Evolutionary conservation across 345 rosid species (phyloP).

Genomic region (Trapa incisa): DNA sequence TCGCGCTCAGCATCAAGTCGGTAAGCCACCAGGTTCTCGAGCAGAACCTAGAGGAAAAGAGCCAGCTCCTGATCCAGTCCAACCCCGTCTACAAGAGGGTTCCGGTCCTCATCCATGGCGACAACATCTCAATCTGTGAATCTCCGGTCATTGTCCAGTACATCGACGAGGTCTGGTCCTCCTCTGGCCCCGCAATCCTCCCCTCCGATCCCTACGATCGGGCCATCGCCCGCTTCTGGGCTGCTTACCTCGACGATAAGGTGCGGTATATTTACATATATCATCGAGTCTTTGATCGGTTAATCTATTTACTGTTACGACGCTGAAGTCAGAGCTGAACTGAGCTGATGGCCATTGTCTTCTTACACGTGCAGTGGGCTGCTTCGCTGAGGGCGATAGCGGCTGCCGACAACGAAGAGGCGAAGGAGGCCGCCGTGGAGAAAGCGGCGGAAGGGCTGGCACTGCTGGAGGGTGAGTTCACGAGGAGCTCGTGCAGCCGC

Average conservation of each 20-base stretch:
- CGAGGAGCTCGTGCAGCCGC: conserved; percentile 16
- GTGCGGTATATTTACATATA: neutral
- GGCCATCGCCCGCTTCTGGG: conserved; percentile 67
- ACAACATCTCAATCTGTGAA: conserved; percentile 38
- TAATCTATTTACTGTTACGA: no score
- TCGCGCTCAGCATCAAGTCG: conserved; percentile 60
- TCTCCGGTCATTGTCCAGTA: conserved; percentile 58
- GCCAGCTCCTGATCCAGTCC: conserved; percentile 51
- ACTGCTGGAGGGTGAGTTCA: conserved; percentile 37
- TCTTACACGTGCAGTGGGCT: conserved; percentile 28
- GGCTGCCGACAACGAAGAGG: conserved; percentile 22
- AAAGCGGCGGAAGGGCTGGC: conserved; percentile 27
- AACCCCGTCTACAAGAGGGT: conserved; percentile 75
- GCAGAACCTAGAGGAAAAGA: conserved; percentile 40
- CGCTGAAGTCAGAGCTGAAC: no score
- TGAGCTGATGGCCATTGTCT: no score
- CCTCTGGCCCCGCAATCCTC: conserved; percentile 42
- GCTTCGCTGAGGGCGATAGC: conserved; percentile 20
- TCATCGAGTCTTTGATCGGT: no score
- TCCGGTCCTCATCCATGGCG: conserved; percentile 65
- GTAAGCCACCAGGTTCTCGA: conserved; percentile 42
- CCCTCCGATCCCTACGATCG: conserved; percentile 59
- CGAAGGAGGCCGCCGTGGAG: conserved; percentile 18
- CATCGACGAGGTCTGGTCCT: conserved; percentile 54
- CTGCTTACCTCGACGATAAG: conserved; percentile 14